phyloP scores from a whole-genome alignment of 306 rosid species.

The Vigna mungo region DNA sequence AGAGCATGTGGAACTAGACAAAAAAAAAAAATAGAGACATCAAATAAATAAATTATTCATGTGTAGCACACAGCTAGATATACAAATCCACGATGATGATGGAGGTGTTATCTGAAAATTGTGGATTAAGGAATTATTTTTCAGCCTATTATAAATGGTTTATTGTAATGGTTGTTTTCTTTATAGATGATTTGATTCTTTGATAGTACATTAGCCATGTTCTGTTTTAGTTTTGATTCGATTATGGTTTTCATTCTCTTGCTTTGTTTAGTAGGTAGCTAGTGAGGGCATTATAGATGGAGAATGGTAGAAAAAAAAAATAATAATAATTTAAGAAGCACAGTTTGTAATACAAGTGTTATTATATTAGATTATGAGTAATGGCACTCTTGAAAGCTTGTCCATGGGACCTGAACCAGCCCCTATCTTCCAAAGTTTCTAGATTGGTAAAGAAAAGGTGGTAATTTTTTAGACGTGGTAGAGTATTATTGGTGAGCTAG shows the following conservation, averaged over 20 bases:
- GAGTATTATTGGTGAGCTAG: slow-evolving; percentile 43
- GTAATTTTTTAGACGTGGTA: slow-evolving; percentile 55
- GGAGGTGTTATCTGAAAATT: slow-evolving; percentile 31
- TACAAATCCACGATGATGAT: slow-evolving; percentile 44
- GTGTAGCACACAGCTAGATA: slow-evolving; percentile 37
- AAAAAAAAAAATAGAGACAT: slow-evolving; percentile 12
- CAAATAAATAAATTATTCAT: slow-evolving; percentile 18
- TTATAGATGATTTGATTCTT: slow-evolving; percentile 57
- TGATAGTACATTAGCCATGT: slow-evolving; percentile 30
- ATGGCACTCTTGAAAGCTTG: slow-evolving; percentile 54
- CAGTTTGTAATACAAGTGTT: slow-evolving; percentile 43
- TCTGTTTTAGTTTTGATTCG: background rate
- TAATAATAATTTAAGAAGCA: slow-evolving; percentile 41
- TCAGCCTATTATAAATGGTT: slow-evolving; percentile 29
- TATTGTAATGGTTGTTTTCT: slow-evolving; percentile 37
- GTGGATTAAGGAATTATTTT: slow-evolving; percentile 37
- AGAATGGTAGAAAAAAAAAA: slow-evolving; percentile 43
- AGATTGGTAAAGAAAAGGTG: slow-evolving; percentile 61
- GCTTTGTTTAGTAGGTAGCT: background rate
- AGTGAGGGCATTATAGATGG: slow-evolving; percentile 51
- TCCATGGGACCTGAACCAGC: slow-evolving; percentile 83
- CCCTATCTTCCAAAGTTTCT: slow-evolving; percentile 57
- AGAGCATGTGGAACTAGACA: background rate
- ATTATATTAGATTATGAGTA: slow-evolving; percentile 36
- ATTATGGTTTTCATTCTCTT: background rate